Evolutionary conservation across 1,284 basidiomycete genomes (phyloP).

Genomic region (Trametes pubescens): DNA sequence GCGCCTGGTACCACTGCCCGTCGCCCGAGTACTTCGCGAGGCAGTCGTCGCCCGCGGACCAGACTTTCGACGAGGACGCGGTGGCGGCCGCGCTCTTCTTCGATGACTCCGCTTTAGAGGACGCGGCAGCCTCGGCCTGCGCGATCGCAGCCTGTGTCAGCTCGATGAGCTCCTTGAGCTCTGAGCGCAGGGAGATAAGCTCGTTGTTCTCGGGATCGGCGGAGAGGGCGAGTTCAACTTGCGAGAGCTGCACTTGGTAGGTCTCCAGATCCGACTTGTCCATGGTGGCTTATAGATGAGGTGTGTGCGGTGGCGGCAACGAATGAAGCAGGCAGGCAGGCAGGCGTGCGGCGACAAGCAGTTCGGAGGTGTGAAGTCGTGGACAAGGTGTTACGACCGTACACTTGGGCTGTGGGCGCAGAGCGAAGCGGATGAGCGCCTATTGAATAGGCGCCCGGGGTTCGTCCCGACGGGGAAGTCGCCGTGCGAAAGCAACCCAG

Average conservation of each 20-base stretch:
- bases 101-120: slow-evolving; percentile 64
- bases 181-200: slow-evolving; percentile 77
- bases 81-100: slow-evolving; percentile 52
- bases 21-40: slow-evolving; percentile 93
- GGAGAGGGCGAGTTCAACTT: slow-evolving; percentile 88
- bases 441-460: background rate
- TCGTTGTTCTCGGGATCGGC: slow-evolving; percentile 87
- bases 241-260: slow-evolving; percentile 88
- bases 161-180: slow-evolving; percentile 90
- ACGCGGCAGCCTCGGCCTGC: slow-evolving; percentile 66
- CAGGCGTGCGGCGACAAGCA: background rate
- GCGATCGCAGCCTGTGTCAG: slow-evolving; percentile 83
- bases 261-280: slow-evolving; percentile 85
- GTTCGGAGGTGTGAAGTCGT: background rate
- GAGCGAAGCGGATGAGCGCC: background rate
- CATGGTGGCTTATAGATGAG: slow-evolving; percentile 49
- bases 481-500: too few relatives aligned
- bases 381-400: background rate
- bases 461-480: background rate
- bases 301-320: background rate
- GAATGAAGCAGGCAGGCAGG: background rate
- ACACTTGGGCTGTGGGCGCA: background rate
- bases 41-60: slow-evolving; percentile 91
- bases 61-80: slow-evolving; percentile 57
- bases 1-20: slow-evolving; percentile 90